Conservation (phyloP, 208 protist genomes). For the Balamuthia mandrillaris region DNA sequence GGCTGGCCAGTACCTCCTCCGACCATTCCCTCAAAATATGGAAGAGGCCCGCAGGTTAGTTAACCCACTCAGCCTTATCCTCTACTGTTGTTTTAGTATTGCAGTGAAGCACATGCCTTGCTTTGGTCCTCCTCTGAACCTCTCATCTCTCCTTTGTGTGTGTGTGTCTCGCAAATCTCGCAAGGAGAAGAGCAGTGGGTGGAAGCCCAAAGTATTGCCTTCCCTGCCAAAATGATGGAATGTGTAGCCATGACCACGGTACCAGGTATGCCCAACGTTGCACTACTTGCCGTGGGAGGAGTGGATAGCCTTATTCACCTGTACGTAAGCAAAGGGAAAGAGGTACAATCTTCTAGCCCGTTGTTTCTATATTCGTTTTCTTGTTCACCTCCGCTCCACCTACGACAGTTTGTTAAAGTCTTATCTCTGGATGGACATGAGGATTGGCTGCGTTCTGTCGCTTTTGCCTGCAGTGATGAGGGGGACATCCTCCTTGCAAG, state of each 20-base stretch:
- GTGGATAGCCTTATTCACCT: conserved; percentile 16
- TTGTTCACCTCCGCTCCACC: not conserved
- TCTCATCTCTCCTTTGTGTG: too few relatives aligned
- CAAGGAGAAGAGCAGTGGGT: not conserved
- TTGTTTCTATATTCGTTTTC: not conserved
- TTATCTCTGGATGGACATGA: conserved; percentile 54
- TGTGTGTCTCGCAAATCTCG: too few relatives aligned
- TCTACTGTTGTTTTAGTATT: too few relatives aligned
- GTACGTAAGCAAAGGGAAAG: conserved; percentile 20
- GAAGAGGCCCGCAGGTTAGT: too few relatives aligned
- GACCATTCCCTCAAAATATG: conserved; percentile 28
- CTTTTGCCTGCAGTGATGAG: conserved; percentile 31
- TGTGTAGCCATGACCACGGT: conserved; percentile 15
- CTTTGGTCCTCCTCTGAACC: too few relatives aligned
- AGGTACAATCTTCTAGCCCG: not conserved
- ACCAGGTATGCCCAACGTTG: conserved; percentile 1
- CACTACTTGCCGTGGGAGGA: conserved; percentile 8
- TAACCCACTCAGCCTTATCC: too few relatives aligned
- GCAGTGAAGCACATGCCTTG: too few relatives aligned
- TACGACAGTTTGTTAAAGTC: not conserved
- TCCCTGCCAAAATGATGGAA: conserved; percentile 34
- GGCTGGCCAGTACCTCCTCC: conserved; percentile 18
- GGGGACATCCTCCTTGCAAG: conserved; percentile 51
- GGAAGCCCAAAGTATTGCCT: not conserved
- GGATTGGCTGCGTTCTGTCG: conserved; percentile 63